Conservation (phyloP, 352 stramenopile species). For the Phytopythium ostracodes region DNA sequence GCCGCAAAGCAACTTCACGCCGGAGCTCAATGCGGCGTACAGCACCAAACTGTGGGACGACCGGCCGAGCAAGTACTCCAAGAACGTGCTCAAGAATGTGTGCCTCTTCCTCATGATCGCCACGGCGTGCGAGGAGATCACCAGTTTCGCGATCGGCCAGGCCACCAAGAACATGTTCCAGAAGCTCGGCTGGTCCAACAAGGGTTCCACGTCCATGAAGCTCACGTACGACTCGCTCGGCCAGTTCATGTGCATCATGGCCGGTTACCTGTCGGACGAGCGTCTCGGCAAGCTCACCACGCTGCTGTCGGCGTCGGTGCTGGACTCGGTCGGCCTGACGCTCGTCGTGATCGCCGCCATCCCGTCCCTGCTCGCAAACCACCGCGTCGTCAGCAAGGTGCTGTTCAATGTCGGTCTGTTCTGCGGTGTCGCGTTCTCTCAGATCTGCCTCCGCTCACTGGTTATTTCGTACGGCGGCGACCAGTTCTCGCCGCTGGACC, state of each 20-base stretch:
- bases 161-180: constrained; percentile 47
- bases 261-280: constrained; percentile 57
- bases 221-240: constrained; percentile 62
- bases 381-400: constrained; percentile 15
- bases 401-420: constrained; percentile 40
- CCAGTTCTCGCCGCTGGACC: constrained; percentile 42
- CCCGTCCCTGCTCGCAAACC: constrained; percentile 21
- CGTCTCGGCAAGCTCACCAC: constrained; percentile 34
- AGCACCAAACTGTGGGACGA: constrained; percentile 28
- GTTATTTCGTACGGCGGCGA: constrained; percentile 53
- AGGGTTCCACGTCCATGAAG: constrained; percentile 64
- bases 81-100: constrained; percentile 39
- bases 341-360: constrained; percentile 35
- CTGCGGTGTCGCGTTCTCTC: constrained; percentile 32
- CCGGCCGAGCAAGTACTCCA: constrained; percentile 41
- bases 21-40: constrained; percentile 2
- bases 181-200: constrained; percentile 39
- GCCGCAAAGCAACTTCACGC: constrained; percentile 5
- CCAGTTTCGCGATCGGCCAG: constrained; percentile 43
- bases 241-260: constrained; percentile 56
- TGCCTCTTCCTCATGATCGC: constrained; percentile 49
- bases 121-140: constrained; percentile 27
- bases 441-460: constrained; percentile 46
- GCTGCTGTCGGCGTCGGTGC: constrained; percentile 12
- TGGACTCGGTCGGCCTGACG: constrained; percentile 38